A percentile compares a stretch with the other conserved stretches of the same genome.
Evolutionary conservation across 345 rosid species (phyloP).

Genomic region (Bruguiera parviflora): DNA sequence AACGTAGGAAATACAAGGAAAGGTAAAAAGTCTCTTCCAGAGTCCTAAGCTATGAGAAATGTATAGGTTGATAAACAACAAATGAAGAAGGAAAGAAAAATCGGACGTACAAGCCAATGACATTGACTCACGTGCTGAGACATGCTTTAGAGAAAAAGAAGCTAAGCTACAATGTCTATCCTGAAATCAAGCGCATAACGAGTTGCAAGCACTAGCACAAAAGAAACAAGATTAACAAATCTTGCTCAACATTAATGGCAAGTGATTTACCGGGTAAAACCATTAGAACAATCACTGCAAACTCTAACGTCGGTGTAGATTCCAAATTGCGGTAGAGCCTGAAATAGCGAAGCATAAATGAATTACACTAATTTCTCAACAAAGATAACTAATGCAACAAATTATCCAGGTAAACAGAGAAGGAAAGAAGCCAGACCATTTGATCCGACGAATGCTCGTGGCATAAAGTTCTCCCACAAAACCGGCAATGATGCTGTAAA

Average conservation of each 20-base stretch:
- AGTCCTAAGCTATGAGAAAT: neutral
- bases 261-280: slow-evolving; percentile 39
- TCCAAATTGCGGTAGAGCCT: slow-evolving; percentile 66
- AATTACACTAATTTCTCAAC: neutral
- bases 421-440: slow-evolving; percentile 39
- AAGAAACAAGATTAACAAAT: neutral
- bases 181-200: no score
- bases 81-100: neutral
- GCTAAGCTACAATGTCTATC: neutral
- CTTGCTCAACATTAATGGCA: slow-evolving; percentile 2
- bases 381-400: neutral
- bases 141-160: neutral
- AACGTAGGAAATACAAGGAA: slow-evolving; percentile 1
- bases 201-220: no score
- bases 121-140: neutral
- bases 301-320: slow-evolving; percentile 53
- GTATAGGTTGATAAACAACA: neutral
- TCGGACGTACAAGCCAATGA: neutral
- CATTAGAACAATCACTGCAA: slow-evolving; percentile 58
- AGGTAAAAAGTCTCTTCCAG: neutral
- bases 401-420: neutral
- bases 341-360: slow-evolving; percentile 3
- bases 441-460: slow-evolving; percentile 69
- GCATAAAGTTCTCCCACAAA: slow-evolving; percentile 73
- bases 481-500: slow-evolving; percentile 75